Evolutionary conservation across 164 flowering plant species (phyloP).

Genomic region (Umbellularia californica): DNA sequence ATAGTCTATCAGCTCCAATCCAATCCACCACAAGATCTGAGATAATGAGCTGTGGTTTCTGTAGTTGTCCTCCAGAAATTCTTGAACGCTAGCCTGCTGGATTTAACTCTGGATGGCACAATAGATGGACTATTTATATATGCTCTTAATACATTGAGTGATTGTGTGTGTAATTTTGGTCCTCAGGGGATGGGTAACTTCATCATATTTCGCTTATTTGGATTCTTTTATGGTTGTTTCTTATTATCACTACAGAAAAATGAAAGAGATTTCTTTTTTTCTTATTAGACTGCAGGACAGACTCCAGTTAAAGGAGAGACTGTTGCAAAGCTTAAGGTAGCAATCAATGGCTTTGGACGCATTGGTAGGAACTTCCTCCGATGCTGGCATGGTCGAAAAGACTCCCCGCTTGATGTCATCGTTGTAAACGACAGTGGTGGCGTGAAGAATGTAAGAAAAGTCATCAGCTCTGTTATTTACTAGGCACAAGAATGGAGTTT

Average conservation of each 20-base stretch:
- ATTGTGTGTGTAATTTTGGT: not conserved
- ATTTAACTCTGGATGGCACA: no score
- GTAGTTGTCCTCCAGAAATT: no score
- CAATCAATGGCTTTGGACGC: slow-evolving; percentile 90
- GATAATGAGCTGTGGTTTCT: no score
- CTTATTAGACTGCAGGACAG: slow-evolving; percentile 36
- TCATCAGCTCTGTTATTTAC: not conserved
- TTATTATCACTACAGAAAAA: slow-evolving; percentile 1
- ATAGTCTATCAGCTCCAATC: no score
- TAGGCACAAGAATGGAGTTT: not conserved
- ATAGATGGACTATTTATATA: no score
- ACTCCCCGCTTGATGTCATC: slow-evolving; percentile 84
- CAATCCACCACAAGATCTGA: no score
- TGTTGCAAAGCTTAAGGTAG: slow-evolving; percentile 85
- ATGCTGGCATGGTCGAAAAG: slow-evolving; percentile 93
- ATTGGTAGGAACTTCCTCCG: slow-evolving; percentile 97
- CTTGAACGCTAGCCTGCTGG: no score
- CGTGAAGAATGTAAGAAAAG: slow-evolving; percentile 71
- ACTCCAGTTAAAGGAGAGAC: slow-evolving; percentile 51
- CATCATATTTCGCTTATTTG: not conserved
- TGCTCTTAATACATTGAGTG: not conserved
- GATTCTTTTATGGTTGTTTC: not conserved
- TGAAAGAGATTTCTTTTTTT: not conserved
- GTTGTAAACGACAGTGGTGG: slow-evolving; percentile 97
- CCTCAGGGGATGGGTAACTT: not conserved